These are phyloP conservation scores for Apiotrichum laibachii DNA, from an alignment of 1,284 basidiomycete genomes.

Conservation along the genomic window DNA sequence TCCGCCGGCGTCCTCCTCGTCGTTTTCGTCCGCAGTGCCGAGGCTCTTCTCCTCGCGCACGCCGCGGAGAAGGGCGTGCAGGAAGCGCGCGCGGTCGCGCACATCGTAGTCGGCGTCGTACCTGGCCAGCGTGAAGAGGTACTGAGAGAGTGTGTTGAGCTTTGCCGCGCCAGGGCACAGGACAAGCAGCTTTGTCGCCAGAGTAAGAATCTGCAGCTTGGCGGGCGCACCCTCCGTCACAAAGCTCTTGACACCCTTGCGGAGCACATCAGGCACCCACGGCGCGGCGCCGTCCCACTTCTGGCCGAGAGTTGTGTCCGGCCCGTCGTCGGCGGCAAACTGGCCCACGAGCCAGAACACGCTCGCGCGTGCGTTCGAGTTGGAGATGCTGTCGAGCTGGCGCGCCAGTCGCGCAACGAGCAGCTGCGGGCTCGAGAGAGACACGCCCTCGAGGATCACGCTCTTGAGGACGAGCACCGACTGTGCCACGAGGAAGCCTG, in stretches of 20 bases:
- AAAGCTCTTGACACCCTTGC: conserved; percentile 72
- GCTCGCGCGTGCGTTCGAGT: conserved; percentile 74
- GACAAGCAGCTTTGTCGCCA: conserved; percentile 77
- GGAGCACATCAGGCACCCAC: conserved; percentile 82
- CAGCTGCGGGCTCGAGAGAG: conserved; percentile 53
- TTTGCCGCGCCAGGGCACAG: conserved; percentile 60
- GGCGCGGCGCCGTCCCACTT: conserved; percentile 55
- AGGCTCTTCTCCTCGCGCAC: conserved; percentile 32
- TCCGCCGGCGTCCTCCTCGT: conserved; percentile 59
- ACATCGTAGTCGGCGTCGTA: conserved; percentile 86
- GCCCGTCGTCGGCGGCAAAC: conserved; percentile 56
- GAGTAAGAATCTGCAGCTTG: conserved; percentile 75
- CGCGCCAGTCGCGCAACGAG: conserved; percentile 73
- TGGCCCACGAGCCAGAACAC: conserved; percentile 89
- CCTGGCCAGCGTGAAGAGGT: conserved; percentile 77
- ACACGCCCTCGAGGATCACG: conserved; percentile 61
- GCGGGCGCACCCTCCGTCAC: conserved; percentile 59
- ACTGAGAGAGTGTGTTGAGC: conserved; percentile 59
- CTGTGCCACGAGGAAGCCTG: conserved; percentile 60
- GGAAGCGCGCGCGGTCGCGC: conserved; percentile 77
- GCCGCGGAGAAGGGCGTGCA: conserved; percentile 67
- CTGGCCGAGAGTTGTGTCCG: conserved; percentile 23
- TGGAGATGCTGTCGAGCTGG: conserved; percentile 71
- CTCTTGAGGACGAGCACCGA: conserved; percentile 80
- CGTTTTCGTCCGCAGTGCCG: conserved; percentile 27